Evolutionary conservation across 1,284 basidiomycete genomes (phyloP).

Genomic region (Ceratobasidium papillatum): DNA sequence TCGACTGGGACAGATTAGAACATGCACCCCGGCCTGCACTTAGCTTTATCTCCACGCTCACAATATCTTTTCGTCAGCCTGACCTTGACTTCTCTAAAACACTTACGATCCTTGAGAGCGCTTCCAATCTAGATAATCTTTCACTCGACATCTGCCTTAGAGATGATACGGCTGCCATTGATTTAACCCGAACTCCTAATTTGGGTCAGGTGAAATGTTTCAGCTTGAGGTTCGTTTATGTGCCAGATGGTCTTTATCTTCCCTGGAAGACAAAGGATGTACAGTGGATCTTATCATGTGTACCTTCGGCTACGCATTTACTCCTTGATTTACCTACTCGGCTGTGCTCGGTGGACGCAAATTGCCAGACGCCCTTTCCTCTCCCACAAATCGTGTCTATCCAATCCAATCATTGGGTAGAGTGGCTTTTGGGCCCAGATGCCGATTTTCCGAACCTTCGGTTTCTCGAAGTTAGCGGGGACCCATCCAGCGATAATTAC

Average conservation of each 20-base stretch:
- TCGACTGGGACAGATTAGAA: not conserved
- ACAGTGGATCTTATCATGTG: slow-evolving; percentile 5
- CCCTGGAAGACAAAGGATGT: not conserved
- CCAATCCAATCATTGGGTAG: slow-evolving; percentile 5
- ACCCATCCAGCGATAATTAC: slow-evolving; percentile 2
- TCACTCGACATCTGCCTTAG: not conserved
- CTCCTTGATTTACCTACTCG: slow-evolving; percentile 3
- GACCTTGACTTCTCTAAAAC: not conserved
- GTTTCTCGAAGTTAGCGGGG: slow-evolving; percentile 5
- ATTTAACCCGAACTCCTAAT: not conserved
- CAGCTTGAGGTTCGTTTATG: not conserved
- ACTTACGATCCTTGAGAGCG: not conserved
- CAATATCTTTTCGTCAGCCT: not conserved
- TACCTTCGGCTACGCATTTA: not conserved
- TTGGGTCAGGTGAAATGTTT: not conserved
- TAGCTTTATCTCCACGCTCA: not conserved
- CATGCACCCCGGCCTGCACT: not conserved
- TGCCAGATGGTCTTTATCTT: not conserved
- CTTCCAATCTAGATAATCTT: not conserved
- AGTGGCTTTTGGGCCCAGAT: not conserved
- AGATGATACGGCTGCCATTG: not conserved
- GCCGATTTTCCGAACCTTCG: not conserved
- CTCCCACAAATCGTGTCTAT: not conserved
- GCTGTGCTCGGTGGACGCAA: not conserved
- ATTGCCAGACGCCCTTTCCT: not conserved